Conservation (phyloP, 2,329 filamentous ascomycete species). For the Pyrenophora teres region DNA sequence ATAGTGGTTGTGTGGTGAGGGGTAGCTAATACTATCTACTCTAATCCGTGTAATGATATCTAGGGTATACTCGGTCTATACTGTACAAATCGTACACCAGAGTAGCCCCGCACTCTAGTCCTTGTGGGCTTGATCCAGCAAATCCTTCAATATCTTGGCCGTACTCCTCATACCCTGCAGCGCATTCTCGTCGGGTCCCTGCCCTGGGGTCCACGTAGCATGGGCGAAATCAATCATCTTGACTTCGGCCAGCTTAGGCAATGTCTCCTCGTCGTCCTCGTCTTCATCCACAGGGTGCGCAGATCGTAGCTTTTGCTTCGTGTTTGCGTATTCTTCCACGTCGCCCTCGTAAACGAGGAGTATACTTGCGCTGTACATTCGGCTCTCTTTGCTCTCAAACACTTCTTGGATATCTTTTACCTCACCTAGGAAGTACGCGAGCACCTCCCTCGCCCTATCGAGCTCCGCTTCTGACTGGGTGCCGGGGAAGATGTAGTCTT, state of each 20-base stretch:
- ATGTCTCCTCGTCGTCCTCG: slow-evolving; percentile 51
- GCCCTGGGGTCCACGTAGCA: slow-evolving; percentile 78
- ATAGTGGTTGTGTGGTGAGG: no score
- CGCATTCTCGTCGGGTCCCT: slow-evolving; percentile 84
- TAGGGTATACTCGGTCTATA: background rate
- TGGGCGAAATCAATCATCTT: slow-evolving; percentile 98
- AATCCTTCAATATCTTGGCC: slow-evolving; percentile 69
- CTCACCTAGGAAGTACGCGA: slow-evolving; percentile 49
- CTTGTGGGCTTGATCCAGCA: slow-evolving; percentile 49
- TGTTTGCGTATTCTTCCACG: slow-evolving; percentile 57
- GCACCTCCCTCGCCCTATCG: slow-evolving; percentile 53
- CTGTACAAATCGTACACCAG: background rate
- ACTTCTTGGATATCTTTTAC: slow-evolving; percentile 61
- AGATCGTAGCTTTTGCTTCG: slow-evolving; percentile 37
- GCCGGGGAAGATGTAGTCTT: slow-evolving; percentile 58
- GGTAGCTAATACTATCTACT: no score
- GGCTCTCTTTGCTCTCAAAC: slow-evolving; percentile 65
- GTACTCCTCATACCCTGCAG: slow-evolving; percentile 75
- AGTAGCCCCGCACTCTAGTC: slow-evolving; percentile 5
- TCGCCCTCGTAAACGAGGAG: slow-evolving; percentile 71
- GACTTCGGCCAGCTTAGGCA: slow-evolving; percentile 73
- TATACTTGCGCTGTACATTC: slow-evolving; percentile 70
- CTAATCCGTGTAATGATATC: no score
- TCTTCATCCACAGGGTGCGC: slow-evolving; percentile 43
- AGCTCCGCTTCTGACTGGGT: slow-evolving; percentile 32